Percentiles rank a stretch among this genome's conserved stretches.
Conservation (phyloP, 2,329 filamentous ascomycete genomes). For the Bipolaris cookei region DNA sequence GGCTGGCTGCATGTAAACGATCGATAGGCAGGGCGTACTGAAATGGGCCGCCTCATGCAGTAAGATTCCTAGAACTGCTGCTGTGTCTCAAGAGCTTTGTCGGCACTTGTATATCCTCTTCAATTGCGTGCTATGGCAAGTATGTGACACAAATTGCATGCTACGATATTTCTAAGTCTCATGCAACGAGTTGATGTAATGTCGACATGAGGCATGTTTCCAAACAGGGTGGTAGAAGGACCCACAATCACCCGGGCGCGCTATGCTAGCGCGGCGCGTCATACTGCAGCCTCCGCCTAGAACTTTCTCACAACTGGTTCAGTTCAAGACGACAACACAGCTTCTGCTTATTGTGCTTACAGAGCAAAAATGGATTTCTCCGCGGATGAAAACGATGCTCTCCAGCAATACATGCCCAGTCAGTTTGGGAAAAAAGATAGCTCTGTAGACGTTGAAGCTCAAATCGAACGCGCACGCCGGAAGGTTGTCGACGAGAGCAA, state of each 20-base stretch:
- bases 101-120: not conserved
- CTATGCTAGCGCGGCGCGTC: conserved; percentile 17
- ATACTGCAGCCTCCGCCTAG: conserved; percentile 14
- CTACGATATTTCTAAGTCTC: not conserved
- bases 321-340: conserved; percentile 7
- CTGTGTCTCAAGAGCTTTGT: not conserved
- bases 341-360: conserved; percentile 11
- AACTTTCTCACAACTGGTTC: conserved; percentile 5
- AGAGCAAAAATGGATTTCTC: conserved; percentile 36
- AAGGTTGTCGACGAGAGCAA: conserved; percentile 51
- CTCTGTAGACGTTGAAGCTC: conserved; percentile 74
- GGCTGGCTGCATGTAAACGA: not conserved
- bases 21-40: not conserved
- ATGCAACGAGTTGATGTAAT: not conserved
- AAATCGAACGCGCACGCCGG: conserved; percentile 80
- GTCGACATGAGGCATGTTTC: not conserved
- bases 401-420: conserved; percentile 78
- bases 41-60: not conserved
- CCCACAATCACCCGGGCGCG: conserved; percentile 3
- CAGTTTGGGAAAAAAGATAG: conserved; percentile 84
- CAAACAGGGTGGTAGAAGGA: not conserved
- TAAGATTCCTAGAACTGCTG: not conserved
- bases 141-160: not conserved
- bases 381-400: conserved; percentile 65
- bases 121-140: not conserved